These are phyloP conservation scores for Hypoxylon sp. DNA, from an alignment of 2,329 filamentous ascomycete genomes.

Conservation along the genomic window DNA sequence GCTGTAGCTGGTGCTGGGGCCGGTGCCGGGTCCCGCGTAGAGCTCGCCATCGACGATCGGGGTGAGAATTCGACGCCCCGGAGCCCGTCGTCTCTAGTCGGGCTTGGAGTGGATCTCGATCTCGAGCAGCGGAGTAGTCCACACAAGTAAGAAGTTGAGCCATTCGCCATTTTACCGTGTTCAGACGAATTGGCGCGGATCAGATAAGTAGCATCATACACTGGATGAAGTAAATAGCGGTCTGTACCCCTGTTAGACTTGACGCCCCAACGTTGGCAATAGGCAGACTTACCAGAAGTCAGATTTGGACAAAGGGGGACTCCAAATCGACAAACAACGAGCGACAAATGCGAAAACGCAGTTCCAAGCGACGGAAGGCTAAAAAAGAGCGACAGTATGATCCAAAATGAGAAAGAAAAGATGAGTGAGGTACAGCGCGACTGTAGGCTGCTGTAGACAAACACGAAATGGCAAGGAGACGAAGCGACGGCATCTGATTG, in stretches of 20 bases:
- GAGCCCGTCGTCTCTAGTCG: conserved; percentile 26
- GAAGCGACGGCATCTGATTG: conserved; percentile 20
- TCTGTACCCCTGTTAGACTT: conserved; percentile 17
- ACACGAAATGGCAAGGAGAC: conserved; percentile 1
- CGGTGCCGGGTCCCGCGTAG: conserved; percentile 12
- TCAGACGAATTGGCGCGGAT: neutral
- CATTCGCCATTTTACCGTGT: conserved; percentile 29
- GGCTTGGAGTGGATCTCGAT: conserved; percentile 19
- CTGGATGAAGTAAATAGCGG: neutral
- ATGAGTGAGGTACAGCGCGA: conserved; percentile 4
- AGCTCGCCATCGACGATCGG: conserved; percentile 45
- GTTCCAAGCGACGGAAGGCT: neutral
- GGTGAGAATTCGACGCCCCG: conserved; percentile 48
- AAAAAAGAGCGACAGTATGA: neutral
- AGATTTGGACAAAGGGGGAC: conserved; percentile 1
- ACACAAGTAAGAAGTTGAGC: conserved; percentile 30
- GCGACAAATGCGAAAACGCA: conserved; percentile 3
- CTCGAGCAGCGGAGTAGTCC: conserved; percentile 29
- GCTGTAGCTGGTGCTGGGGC: neutral
- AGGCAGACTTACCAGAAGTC: conserved; percentile 8
- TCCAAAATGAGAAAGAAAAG: neutral
- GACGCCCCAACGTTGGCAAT: neutral
- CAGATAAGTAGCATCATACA: neutral
- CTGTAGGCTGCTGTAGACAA: neutral
- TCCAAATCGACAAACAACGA: conserved; percentile 13